A percentile compares a stretch with the other conserved stretches of the same genome.
phyloP scores from a whole-genome alignment of 2,329 filamentous ascomycete genomes.

The Phyllosticta ampelicida region DNA sequence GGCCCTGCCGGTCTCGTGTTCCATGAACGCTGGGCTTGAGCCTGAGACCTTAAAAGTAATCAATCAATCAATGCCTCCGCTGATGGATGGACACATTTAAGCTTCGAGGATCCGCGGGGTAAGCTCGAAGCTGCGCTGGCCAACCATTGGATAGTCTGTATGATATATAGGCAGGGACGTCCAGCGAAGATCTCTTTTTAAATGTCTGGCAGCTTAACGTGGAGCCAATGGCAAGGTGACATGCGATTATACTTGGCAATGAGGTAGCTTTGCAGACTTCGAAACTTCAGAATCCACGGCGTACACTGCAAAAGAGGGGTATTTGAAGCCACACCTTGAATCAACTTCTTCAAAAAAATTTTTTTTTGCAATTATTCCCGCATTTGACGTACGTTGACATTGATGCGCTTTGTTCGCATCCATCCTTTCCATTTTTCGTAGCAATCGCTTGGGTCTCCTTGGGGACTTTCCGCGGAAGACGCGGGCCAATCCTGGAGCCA shows the following conservation, averaged over 20 bases:
- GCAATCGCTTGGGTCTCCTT: conserved; percentile 15
- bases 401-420: conserved; percentile 81
- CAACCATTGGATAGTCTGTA: not conserved
- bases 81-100: not conserved
- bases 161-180: not conserved
- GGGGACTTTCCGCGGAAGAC: conserved; percentile 8
- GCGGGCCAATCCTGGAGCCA: conserved; percentile 67
- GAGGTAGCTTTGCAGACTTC: too few relatives aligned
- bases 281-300: too few relatives aligned
- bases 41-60: too few relatives aligned
- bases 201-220: too few relatives aligned
- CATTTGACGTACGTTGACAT: conserved; percentile 90
- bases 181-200: not conserved
- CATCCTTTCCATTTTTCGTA: conserved; percentile 69
- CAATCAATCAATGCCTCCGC: too few relatives aligned
- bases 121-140: not conserved
- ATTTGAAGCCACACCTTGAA: too few relatives aligned
- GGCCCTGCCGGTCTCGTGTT: too few relatives aligned
- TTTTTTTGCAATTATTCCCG: conserved; percentile 29
- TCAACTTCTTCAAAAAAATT: too few relatives aligned
- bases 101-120: not conserved
- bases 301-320: too few relatives aligned
- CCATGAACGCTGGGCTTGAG: too few relatives aligned
- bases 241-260: too few relatives aligned
- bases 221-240: too few relatives aligned